phyloP scores from a whole-genome alignment of 805 yeast genomes.

The Kuraishia floccosa region DNA sequence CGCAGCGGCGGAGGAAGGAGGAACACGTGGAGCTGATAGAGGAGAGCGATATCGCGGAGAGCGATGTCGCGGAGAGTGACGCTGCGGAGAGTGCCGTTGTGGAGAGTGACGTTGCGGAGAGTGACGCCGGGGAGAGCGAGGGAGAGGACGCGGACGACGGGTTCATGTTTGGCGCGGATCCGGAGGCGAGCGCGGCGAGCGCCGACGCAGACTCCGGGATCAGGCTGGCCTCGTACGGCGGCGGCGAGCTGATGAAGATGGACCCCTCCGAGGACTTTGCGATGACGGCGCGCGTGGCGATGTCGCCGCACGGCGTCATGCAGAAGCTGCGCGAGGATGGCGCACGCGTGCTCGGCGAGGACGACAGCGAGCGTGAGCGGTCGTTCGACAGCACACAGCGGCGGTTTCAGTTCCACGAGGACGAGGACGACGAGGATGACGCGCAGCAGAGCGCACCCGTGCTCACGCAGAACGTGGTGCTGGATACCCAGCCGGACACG shows the following conservation, averaged over 20 bases:
- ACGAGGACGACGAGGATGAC: background rate
- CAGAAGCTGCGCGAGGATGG: background rate
- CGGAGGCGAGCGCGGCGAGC: too few species aligned
- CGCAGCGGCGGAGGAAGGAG: constrained; percentile 6
- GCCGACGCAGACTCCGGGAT: background rate
- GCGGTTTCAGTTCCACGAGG: background rate
- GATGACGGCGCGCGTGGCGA: too few species aligned
- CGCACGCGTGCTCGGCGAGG: background rate
- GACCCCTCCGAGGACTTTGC: too few species aligned
- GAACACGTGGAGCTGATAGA: constrained; percentile 8
- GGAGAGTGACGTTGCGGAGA: constrained; percentile 11
- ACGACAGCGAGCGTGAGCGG: too few species aligned
- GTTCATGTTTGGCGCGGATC: background rate
- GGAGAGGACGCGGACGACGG: constrained; percentile 11
- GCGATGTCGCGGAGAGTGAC: constrained; percentile 6
- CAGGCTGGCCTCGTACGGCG: constrained; percentile 1
- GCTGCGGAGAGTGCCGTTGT: constrained; percentile 9
- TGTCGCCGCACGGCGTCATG: too few species aligned
- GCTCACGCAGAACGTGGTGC: background rate
- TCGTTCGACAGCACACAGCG: background rate
- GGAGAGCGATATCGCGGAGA: constrained; percentile 6
- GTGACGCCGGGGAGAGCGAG: constrained; percentile 7
- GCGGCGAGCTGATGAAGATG: too few species aligned
- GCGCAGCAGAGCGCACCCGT: background rate
- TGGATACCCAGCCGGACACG: background rate